A percentile compares a stretch with the other conserved stretches of the same genome.
These are phyloP conservation scores for Mixia osmundae DNA, from an alignment of 1,284 basidiomycete genomes.

Conservation along the genomic window DNA sequence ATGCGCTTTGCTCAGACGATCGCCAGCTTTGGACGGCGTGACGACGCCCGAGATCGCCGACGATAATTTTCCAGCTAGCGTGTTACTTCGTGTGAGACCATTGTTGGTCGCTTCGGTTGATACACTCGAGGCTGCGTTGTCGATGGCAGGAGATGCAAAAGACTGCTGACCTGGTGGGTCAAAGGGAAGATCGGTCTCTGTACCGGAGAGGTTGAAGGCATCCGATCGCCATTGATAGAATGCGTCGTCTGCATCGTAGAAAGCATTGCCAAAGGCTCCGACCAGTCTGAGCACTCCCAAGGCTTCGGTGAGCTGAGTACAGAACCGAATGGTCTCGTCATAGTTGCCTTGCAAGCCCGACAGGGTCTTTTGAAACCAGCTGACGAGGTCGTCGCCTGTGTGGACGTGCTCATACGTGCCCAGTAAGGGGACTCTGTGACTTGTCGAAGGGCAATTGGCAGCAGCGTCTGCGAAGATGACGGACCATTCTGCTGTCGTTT, in stretches of 20 bases:
- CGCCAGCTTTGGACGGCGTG: constrained; percentile 9
- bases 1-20: constrained; percentile 6
- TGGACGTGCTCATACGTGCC: constrained; percentile 13
- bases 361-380: constrained; percentile 11
- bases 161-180: background rate
- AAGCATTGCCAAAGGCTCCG: constrained; percentile 14
- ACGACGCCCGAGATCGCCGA: constrained; percentile 2
- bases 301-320: constrained; percentile 11
- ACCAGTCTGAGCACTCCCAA: constrained; percentile 12
- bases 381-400: constrained; percentile 13
- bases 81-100: constrained; percentile 4
- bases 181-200: no score
- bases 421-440: constrained; percentile 12
- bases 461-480: constrained; percentile 7
- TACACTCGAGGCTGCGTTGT: background rate
- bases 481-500: constrained; percentile 8
- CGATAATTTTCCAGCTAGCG: constrained; percentile 5
- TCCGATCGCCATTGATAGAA: constrained; percentile 13
- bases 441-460: constrained; percentile 2
- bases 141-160: background rate
- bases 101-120: background rate
- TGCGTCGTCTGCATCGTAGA: constrained; percentile 11
- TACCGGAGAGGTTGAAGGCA: constrained; percentile 12
- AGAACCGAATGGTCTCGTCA: constrained; percentile 9
- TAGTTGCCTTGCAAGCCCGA: constrained; percentile 8